Conservation (phyloP, 352 stramenopile species). For the Globisporangium spiculum region DNA sequence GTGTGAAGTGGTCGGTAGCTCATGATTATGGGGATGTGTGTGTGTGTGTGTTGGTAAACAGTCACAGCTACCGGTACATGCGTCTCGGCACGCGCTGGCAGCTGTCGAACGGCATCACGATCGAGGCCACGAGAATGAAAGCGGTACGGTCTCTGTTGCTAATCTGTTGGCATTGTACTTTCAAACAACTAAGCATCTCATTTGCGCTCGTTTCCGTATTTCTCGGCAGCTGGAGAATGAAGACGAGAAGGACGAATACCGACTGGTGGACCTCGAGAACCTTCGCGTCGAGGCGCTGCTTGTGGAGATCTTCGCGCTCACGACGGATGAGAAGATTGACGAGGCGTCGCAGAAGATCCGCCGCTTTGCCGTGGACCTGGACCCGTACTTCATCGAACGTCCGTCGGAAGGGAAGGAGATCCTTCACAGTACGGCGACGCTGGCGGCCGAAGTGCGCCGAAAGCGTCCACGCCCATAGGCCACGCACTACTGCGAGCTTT, state of each 20-base stretch:
- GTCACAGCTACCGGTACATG: constrained; percentile 85
- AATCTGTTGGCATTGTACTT: neutral
- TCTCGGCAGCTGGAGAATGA: constrained; percentile 62
- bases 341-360: constrained; percentile 81
- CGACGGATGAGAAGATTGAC: constrained; percentile 85
- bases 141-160: constrained; percentile 32
- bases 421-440: constrained; percentile 72
- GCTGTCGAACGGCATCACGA: constrained; percentile 78
- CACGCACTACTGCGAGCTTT: neutral
- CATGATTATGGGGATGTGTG: neutral
- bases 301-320: constrained; percentile 82
- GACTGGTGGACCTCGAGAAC: constrained; percentile 81
- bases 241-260: constrained; percentile 81
- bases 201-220: neutral
- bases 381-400: constrained; percentile 83
- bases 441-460: constrained; percentile 74
- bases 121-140: constrained; percentile 85
- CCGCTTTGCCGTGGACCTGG: constrained; percentile 74
- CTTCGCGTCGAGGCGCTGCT: constrained; percentile 80
- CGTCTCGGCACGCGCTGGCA: constrained; percentile 79
- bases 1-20: neutral
- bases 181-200: neutral
- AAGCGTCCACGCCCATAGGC: constrained; percentile 62
- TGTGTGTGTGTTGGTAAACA: constrained; percentile 19
- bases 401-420: constrained; percentile 85